Base-by-base conservation (phyloP, 2,329 filamentous ascomycete species). In the Alternaria ethzedia region DNA sequence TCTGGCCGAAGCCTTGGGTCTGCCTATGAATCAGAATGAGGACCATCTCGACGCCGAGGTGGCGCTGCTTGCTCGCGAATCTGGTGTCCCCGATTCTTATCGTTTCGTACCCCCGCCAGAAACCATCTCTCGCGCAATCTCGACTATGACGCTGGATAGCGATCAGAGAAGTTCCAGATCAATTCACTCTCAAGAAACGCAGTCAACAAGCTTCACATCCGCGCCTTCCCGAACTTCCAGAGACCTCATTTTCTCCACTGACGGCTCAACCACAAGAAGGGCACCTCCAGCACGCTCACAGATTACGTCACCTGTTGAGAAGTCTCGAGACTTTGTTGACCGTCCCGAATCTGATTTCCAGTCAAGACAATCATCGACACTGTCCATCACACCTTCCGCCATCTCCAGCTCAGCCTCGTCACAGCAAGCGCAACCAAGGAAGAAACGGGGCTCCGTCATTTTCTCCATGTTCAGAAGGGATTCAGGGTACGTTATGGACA, bases 31-130 rank as follows among this genome's bases (percentile, higher is more conserved):
- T 57, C 70, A 78, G 30, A 73, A 61, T 45, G 78, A 80, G 56
- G 76, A 79, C 58, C 68, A 75, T 17, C 25, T 78, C 32, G 76
- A 79, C 49, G 69, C 71, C 36, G 69, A 74, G 23, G 67, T 79
- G 32, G 70, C 67, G 44, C 54, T 73, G 45, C 61, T 67, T 46
- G 77, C 77, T 25, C 64, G 67, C 54, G 73, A 77, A 50, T 69
- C 70, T 45, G 78, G 77, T 57, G 72, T 79, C 61, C 71, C 75
- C 44, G 71, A 79, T 59, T 74, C 76, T n/a, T 74, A 79, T 63
- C 70, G 68, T 51, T 73, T 72, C 61, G 67, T 78, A 21, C 71
- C 64, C 44, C 69, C 74, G 9, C 59, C 66, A 41, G 64, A 70
- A 30, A 65, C 70, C 11, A 62, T 74, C 9, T 72, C 75, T 5